Evolutionary conservation across 2,329 filamentous ascomycete species (phyloP).

Genomic region (Hortaea werneckii): DNA sequence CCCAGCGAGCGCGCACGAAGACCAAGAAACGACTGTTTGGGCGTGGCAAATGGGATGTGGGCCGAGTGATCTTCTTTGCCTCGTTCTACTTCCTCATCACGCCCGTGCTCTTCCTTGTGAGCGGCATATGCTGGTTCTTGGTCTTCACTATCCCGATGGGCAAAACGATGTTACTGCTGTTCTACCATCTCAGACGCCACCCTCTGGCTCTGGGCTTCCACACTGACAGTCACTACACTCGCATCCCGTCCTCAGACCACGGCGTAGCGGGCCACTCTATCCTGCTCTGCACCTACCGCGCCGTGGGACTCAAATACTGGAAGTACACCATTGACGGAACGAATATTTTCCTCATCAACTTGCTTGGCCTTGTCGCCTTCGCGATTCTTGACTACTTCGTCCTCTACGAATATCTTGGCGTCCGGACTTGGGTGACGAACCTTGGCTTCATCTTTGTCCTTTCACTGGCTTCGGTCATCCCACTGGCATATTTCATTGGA

Average conservation of each 20-base stretch:
- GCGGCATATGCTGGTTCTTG: constrained; percentile 83
- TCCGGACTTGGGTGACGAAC: constrained; percentile 66
- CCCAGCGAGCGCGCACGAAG: constrained; percentile 14
- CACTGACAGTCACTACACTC: constrained; percentile 66
- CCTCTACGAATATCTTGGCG: constrained; percentile 55
- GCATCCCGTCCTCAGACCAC: constrained; percentile 44
- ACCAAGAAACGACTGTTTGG: constrained; percentile 83
- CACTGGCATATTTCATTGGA: constrained; percentile 94
- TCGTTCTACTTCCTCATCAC: constrained; percentile 93
- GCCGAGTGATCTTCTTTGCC: constrained; percentile 87
- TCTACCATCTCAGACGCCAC: constrained; percentile 85
- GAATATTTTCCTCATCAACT: constrained; percentile 97
- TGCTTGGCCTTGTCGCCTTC: constrained; percentile 87
- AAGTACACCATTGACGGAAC: constrained; percentile 98
- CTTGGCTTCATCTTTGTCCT: constrained; percentile 78
- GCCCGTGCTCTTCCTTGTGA: constrained; percentile 75
- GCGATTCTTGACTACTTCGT: constrained; percentile 89
- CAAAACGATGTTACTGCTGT: constrained; percentile 79
- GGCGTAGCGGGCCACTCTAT: constrained; percentile 59
- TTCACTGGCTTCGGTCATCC: constrained; percentile 84
- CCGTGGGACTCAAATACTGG: constrained; percentile 92
- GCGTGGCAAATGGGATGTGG: constrained; percentile 88
- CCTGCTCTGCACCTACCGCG: constrained; percentile 90
- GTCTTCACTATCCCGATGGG: constrained; percentile 99
- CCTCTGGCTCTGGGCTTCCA: constrained; percentile 90